Evolutionary conservation across 1,284 basidiomycete genomes (phyloP).

Genomic region (Phaffia rhodozyma): DNA sequence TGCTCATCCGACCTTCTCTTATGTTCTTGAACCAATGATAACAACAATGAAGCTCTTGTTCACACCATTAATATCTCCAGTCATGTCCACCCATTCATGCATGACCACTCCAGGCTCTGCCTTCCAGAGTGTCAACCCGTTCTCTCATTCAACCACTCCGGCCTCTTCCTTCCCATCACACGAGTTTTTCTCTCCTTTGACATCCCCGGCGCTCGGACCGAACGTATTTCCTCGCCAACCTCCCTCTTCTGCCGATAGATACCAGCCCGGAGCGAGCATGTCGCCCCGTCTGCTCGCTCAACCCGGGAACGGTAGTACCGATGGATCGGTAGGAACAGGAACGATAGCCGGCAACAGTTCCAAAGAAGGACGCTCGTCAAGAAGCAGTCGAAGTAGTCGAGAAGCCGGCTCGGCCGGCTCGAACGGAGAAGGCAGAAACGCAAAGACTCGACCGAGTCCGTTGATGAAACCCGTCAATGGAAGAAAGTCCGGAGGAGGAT

Average conservation of each 20-base stretch:
- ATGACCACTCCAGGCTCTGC: conserved; percentile 13
- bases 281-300: conserved; percentile 18
- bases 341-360: background rate
- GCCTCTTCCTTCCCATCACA: conserved; percentile 23
- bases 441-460: conserved; percentile 5
- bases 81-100: conserved; percentile 2
- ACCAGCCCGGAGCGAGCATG: conserved; percentile 18
- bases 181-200: conserved; percentile 46
- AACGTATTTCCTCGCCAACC: background rate
- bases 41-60: conserved; percentile 7
- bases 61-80: conserved; percentile 22
- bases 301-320: background rate
- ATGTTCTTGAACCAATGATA: no score
- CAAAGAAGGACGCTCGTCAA: background rate
- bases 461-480: conserved; percentile 9
- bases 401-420: background rate
- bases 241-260: background rate
- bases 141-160: conserved; percentile 22
- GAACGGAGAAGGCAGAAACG: background rate
- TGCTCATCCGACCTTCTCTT: background rate
- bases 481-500: background rate
- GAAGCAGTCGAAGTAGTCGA: background rate
- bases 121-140: conserved; percentile 16
- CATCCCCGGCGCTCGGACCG: conserved; percentile 46
- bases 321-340: conserved; percentile 1